phyloP scores from a whole-genome alignment of 2,329 filamentous ascomycete species.

The Calonectria ilicicola region DNA sequence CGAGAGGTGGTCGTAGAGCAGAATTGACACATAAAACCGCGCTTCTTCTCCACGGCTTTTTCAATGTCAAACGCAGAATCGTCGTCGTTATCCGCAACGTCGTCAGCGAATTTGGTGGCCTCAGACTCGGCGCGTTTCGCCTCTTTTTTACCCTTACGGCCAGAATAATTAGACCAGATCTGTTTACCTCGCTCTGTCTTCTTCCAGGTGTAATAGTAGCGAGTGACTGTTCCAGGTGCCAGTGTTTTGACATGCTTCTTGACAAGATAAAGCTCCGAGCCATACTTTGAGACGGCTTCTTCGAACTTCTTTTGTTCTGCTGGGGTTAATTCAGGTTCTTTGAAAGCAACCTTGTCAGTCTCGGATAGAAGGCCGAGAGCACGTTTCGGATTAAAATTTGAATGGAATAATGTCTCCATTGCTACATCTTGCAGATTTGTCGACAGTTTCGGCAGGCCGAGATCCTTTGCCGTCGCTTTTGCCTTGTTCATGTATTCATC shows the following conservation, averaged over 20 bases:
- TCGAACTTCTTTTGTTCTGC: conserved; percentile 91
- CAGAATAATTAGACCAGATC: conserved; percentile 90
- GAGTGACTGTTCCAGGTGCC: conserved; percentile 82
- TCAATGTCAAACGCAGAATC: conserved; percentile 95
- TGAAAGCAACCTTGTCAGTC: conserved; percentile 78
- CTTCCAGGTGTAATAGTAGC: conserved; percentile 99
- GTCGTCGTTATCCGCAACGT: conserved; percentile 91
- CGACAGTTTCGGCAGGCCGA: conserved; percentile 79
- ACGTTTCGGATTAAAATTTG: conserved; percentile 77
- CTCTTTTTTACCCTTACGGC: conserved; percentile 91
- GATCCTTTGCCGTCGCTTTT: conserved; percentile 70
- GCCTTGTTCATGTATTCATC: conserved; percentile 82
- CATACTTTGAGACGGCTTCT: conserved; percentile 88
- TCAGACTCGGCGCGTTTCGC: conserved; percentile 78
- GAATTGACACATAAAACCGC: conserved; percentile 93
- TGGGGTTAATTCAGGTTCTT: conserved; percentile 84
- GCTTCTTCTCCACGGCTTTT: conserved; percentile 84
- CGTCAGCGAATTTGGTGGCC: conserved; percentile 84
- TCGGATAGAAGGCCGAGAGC: conserved; percentile 78
- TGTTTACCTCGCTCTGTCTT: conserved; percentile 87
- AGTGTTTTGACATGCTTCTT: conserved; percentile 88
- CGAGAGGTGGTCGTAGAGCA: conserved; percentile 83
- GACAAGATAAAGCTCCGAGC: conserved; percentile 88
- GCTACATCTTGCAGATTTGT: conserved; percentile 93
- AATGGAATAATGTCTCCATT: conserved; percentile 76